Evolutionary conservation across 768 basidiomycete species (phyloP), one percentile per base, ranked within the genome.

Genomic region (Clathrus columnatus): DNA sequence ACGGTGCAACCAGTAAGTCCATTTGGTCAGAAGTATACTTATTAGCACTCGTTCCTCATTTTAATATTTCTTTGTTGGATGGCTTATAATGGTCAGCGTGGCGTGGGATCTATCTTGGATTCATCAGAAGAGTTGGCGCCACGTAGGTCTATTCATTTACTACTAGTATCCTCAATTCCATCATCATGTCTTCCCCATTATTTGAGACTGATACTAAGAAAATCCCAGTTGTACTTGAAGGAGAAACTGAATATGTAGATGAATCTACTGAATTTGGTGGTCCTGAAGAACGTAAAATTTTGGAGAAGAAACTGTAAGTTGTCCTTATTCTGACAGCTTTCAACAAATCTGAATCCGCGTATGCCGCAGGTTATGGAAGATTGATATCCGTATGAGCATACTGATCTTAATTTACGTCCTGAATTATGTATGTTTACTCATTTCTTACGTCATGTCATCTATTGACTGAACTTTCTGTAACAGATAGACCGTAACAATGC

Each of bases 401-500:
- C 48, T 69, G 23, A 61, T 69, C 23, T 32, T 70, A 11, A 69
- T 71, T 55, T 71, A 72, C 50, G 61, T 72, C 36, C 50, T 72
- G 5, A 71, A 71, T 61, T 69, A 65, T 47, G 67, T 70, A 16
- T 44, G 26, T 24, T 27, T 27, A 44, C 26, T 30, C 47, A 30
- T 6, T 23, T 14, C 11, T 53, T 29, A n/a, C 24, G 4, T 48
- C n/a, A 36, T 50, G 7, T 28, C 50, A 27, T 26, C 17, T 32
- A 45, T 41, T 42, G 41, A 20, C 41, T 17, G 2, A 4, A 29
- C 27, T 24, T 27, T 42, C 17, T 16, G 16, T 48, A 10, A 11
- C 63, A 85, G 77, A 77, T 87, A 54, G 86, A 87, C 65, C 75
- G 86, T 29, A 87, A 86, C 62, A 86, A 86, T 62, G 83, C 36